Evolutionary conservation across 164 flowering plant species (phyloP).

Genomic region (Malania oleifera): DNA sequence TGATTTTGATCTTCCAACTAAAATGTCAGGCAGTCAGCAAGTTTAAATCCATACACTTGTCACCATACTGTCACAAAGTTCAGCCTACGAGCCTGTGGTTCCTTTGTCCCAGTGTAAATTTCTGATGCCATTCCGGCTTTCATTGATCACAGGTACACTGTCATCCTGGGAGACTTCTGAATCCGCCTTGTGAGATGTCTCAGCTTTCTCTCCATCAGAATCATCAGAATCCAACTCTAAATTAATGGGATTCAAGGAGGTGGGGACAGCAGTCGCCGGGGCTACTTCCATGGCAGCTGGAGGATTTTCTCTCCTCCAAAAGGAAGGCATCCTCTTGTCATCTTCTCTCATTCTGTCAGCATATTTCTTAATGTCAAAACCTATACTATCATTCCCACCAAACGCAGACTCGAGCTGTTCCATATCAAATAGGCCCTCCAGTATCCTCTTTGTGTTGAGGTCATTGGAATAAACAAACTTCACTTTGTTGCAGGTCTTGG

Average conservation of each 20-base stretch:
- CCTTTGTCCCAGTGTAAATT: constrained; percentile 14
- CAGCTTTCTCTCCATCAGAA: constrained; percentile 27
- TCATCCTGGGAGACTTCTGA: constrained; percentile 15
- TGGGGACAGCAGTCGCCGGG: not conserved
- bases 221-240: constrained; percentile 39
- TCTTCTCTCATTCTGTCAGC: constrained; percentile 86
- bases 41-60: not conserved
- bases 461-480: constrained; percentile 83
- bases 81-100: constrained; percentile 3
- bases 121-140: not conserved
- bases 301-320: constrained; percentile 37
- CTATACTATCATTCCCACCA: constrained; percentile 56
- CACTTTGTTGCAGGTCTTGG: constrained; percentile 72
- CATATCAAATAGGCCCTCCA: constrained; percentile 80
- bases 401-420: constrained; percentile 70
- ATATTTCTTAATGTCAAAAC: constrained; percentile 59
- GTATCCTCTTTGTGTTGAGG: constrained; percentile 45
- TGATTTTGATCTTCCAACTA: too few relatives aligned
- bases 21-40: constrained; percentile 9
- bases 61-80: constrained; percentile 2
- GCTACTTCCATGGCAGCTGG: constrained; percentile 15
- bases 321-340: constrained; percentile 51
- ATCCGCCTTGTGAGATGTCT: constrained; percentile 12
- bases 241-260: constrained; percentile 18
- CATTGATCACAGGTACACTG: not conserved